Conservation (phyloP, 768 basidiomycete genomes). For the Lactarius hengduanensis region DNA sequence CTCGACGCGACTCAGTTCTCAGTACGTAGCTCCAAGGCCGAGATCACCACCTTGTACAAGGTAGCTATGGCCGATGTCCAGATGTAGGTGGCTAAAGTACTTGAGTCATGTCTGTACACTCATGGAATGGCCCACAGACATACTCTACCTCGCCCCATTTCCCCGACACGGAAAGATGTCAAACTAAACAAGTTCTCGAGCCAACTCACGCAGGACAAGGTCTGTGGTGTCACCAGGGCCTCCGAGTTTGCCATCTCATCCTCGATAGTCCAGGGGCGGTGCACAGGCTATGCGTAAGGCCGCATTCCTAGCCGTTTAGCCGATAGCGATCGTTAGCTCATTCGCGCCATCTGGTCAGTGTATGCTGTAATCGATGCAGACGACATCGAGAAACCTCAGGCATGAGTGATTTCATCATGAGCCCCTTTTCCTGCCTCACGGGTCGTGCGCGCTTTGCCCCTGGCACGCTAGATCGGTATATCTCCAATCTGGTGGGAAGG, state of each 20-base stretch:
- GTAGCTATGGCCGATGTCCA: conserved; percentile 26
- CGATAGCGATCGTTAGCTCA: background rate
- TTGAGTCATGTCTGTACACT: background rate
- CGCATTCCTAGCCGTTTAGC: background rate
- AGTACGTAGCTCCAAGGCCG: background rate
- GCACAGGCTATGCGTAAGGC: conserved; percentile 84
- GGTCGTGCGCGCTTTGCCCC: conserved; percentile 20
- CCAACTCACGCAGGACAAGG: conserved; percentile 77
- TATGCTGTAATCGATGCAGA: conserved; percentile 74
- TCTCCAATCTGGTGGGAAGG: conserved; percentile 94
- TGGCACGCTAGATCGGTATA: conserved; percentile 66
- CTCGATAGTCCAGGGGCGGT: conserved; percentile 55
- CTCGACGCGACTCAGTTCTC: background rate
- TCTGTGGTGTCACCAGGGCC: conserved; percentile 31
- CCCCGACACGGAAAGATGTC: conserved; percentile 36
- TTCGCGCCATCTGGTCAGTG: conserved; percentile 42
- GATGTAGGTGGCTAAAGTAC: conserved; percentile 17
- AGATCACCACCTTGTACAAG: background rate
- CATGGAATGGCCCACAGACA: conserved; percentile 37
- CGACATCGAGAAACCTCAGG: conserved; percentile 86
- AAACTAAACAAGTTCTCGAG: conserved; percentile 74
- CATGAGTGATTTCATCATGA: conserved; percentile 32
- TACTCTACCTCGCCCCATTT: conserved; percentile 39
- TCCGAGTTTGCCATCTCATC: background rate
- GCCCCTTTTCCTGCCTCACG: background rate